Conservation (phyloP, 139 green algal genomes). For the Closterium sp. region DNA sequence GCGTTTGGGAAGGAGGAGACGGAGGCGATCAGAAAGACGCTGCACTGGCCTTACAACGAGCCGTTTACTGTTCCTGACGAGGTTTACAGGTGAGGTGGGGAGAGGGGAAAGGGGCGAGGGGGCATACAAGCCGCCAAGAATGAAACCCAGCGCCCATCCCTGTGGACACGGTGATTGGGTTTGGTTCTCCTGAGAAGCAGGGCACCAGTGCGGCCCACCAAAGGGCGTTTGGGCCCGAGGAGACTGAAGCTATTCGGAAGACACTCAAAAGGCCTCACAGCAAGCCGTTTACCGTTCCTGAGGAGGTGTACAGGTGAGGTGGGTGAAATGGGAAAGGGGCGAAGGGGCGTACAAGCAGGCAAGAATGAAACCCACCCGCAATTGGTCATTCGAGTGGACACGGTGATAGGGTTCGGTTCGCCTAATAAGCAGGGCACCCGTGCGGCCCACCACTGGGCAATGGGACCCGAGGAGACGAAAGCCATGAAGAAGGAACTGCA, state of each 20-base stretch:
- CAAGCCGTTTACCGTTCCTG: constrained; percentile 90
- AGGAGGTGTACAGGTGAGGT: constrained; percentile 71
- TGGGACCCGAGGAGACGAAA: constrained; percentile 31
- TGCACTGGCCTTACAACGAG: constrained; percentile 48
- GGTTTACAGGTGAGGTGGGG: constrained; percentile 65
- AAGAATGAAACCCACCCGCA: neutral
- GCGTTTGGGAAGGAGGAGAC: constrained; percentile 38
- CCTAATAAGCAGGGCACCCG: constrained; percentile 26
- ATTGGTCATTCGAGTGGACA: neutral
- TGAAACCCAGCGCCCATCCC: constrained; percentile 13
- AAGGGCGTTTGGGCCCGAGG: constrained; percentile 35
- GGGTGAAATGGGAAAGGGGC: too few relatives aligned
- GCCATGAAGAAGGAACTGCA: constrained; percentile 11
- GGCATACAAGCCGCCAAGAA: neutral
- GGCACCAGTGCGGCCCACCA: constrained; percentile 32
- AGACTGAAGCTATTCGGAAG: constrained; percentile 11
- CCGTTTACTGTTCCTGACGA: constrained; percentile 91
- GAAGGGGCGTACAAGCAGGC: neutral
- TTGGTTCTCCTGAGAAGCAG: constrained; percentile 24
- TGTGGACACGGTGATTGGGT: constrained; percentile 41
- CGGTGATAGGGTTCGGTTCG: constrained; percentile 29
- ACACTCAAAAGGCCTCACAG: constrained; percentile 2
- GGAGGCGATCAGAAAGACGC: constrained; percentile 5
- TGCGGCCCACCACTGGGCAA: constrained; percentile 29
- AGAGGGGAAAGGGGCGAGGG: too few relatives aligned